Conservation (phyloP, 371 early-diverging fungal species). For the Apophysomyces sp. region DNA sequence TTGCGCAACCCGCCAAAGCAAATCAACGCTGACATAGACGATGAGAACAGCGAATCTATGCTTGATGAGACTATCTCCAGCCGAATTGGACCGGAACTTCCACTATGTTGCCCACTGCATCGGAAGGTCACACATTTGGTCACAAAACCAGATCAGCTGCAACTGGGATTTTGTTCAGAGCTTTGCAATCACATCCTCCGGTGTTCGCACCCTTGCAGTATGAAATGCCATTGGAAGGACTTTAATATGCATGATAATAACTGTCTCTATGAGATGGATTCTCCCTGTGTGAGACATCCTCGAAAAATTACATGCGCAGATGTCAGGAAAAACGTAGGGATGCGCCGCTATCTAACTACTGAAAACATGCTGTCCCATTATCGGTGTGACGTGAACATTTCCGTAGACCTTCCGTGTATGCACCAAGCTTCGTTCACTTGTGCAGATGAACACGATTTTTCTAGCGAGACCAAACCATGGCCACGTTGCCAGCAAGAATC, state of each 20-base stretch:
- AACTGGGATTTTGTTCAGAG: neutral
- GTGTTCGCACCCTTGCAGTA: neutral
- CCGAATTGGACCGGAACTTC: neutral
- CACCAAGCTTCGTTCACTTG: neutral
- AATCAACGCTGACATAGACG: neutral
- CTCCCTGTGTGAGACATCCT: neutral
- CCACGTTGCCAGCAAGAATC: neutral
- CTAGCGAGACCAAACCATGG: neutral
- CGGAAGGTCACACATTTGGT: neutral
- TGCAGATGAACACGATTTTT: neutral
- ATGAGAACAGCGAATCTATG: neutral
- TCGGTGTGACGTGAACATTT: neutral
- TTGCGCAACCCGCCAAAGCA: neutral
- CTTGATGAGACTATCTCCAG: neutral
- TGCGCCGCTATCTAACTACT: neutral
- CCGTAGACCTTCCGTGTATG: neutral
- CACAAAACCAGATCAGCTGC: neutral
- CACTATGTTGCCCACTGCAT: neutral
- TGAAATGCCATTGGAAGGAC: neutral
- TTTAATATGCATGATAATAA: neutral
- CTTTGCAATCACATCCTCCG: neutral
- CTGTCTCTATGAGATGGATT: neutral
- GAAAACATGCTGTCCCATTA: neutral
- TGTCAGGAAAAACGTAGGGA: neutral
- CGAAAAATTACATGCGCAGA: neutral